These are phyloP conservation scores for Alternaria sp. DNA, from an alignment of 2,329 filamentous ascomycete species.

Conservation along the genomic window DNA sequence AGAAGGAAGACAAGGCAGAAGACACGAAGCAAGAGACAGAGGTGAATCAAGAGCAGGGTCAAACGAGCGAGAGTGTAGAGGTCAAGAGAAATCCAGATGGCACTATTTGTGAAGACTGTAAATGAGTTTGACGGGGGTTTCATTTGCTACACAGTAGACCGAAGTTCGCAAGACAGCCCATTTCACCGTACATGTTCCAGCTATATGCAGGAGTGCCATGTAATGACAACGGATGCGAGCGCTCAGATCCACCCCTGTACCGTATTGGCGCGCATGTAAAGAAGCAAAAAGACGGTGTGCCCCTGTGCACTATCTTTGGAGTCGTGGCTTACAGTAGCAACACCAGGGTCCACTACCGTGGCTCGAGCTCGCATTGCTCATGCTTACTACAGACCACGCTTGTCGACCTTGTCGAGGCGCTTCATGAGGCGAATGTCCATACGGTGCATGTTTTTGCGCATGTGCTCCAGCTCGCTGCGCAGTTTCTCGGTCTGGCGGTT, in stretches of 20 bases:
- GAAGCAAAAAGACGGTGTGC: neutral
- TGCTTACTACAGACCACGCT: neutral
- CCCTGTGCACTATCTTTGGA: neutral
- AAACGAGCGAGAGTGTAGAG: neutral
- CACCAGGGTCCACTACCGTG: neutral
- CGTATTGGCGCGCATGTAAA: neutral
- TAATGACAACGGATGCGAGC: neutral
- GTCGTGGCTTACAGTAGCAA: neutral
- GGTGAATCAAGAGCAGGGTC: neutral
- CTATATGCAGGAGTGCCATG: too few relatives aligned
- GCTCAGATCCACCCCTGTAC: neutral
- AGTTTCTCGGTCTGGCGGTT: conserved; percentile 12
- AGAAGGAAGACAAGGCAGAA: conserved; percentile 27
- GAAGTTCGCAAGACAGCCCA: neutral
- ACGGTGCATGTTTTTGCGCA: conserved; percentile 25
- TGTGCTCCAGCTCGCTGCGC: conserved; percentile 14
- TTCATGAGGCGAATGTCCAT: conserved; percentile 27
- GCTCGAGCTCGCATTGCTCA: neutral
- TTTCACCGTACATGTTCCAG: neutral
- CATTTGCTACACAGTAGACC: neutral
- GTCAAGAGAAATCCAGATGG: conserved; percentile 45
- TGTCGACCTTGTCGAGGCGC: conserved; percentile 17
- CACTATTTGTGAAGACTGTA: conserved; percentile 48
- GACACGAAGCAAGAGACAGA: conserved; percentile 2
- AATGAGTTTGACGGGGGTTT: conserved; percentile 12